Conservation (phyloP, 2,329 filamentous ascomycete species). For the Fusarium luffae region DNA sequence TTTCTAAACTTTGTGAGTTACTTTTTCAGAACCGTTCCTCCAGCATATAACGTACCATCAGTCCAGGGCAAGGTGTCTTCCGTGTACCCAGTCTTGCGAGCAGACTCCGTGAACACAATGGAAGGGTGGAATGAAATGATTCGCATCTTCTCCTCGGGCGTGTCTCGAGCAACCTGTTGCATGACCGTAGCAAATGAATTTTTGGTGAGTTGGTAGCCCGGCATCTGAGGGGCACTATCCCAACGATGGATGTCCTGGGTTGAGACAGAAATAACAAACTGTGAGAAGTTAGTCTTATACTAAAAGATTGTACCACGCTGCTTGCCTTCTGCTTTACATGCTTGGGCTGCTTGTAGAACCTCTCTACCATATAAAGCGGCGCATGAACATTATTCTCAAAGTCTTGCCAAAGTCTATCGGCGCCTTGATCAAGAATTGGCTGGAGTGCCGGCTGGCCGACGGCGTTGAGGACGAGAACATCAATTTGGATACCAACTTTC, state of each 20-base stretch:
- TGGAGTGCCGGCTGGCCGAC: slow-evolving; percentile 16
- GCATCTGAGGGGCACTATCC: slow-evolving; percentile 29
- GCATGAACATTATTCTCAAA: slow-evolving; percentile 38
- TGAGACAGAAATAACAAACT: slow-evolving; percentile 32
- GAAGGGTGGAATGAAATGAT: slow-evolving; percentile 56
- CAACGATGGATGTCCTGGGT: slow-evolving; percentile 46
- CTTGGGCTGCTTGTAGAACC: slow-evolving; percentile 34
- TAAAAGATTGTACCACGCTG: rapidly evolving
- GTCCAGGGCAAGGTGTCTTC: slow-evolving; percentile 39
- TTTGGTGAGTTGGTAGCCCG: slow-evolving; percentile 54
- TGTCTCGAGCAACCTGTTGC: slow-evolving; percentile 52
- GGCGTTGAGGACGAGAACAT: slow-evolving; percentile 33
- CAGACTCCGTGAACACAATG: slow-evolving; percentile 49
- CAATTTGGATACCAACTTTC: not conserved
- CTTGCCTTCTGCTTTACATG: slow-evolving; percentile 25
- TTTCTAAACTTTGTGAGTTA: slow-evolving; percentile 35
- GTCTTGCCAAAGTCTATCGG: slow-evolving; percentile 40
- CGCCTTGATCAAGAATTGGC: slow-evolving; percentile 32
- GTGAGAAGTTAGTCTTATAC: rapidly evolving
- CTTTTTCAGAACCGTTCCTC: not conserved
- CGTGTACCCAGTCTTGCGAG: slow-evolving; percentile 36
- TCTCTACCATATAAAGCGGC: slow-evolving; percentile 27
- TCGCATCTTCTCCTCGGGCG: slow-evolving; percentile 49
- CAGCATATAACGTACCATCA: slow-evolving; percentile 11
- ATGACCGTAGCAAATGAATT: slow-evolving; percentile 49